Evolutionary conservation across 163 green algal genomes (phyloP).

Genomic region (Scenedesmus sp.): DNA sequence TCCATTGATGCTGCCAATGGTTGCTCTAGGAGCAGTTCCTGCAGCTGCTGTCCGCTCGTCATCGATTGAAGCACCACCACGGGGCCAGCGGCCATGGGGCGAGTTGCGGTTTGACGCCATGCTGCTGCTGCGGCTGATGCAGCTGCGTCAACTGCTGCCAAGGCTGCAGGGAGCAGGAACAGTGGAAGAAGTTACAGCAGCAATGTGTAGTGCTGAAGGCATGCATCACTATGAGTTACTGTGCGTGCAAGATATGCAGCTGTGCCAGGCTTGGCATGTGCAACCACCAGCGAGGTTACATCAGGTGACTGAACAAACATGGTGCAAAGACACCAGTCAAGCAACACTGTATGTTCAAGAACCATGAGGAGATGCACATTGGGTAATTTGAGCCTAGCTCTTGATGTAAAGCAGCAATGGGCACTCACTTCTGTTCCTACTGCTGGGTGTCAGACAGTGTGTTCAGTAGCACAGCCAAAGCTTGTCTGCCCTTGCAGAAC

Average conservation of each 20-base stretch:
- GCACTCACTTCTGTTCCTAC: not conserved
- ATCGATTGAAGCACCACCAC: not conserved
- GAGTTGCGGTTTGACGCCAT: not conserved
- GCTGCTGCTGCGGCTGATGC: not conserved
- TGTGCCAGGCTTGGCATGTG: not conserved
- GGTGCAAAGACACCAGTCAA: not conserved
- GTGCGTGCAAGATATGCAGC: not conserved
- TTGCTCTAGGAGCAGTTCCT: not conserved
- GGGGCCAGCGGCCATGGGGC: not conserved
- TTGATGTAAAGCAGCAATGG: not conserved
- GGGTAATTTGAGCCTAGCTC: not conserved
- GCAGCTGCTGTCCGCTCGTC: not conserved
- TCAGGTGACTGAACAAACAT: not conserved
- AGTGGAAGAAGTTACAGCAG: not conserved
- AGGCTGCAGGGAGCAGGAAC: not conserved
- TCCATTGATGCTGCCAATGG: not conserved
- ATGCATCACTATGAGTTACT: not conserved
- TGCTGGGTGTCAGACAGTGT: not conserved
- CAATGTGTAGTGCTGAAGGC: not conserved
- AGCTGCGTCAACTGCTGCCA: not conserved
- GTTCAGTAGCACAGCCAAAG: not conserved
- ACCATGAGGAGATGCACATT: not conserved
- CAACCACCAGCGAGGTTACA: not conserved
- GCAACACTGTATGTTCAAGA: not conserved
- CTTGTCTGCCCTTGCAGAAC: not conserved